A percentile compares a stretch with the other conserved stretches of the same genome.
Evolutionary conservation across 2,329 filamentous ascomycete genomes (phyloP).

Genomic region (Diaporthe sp.): DNA sequence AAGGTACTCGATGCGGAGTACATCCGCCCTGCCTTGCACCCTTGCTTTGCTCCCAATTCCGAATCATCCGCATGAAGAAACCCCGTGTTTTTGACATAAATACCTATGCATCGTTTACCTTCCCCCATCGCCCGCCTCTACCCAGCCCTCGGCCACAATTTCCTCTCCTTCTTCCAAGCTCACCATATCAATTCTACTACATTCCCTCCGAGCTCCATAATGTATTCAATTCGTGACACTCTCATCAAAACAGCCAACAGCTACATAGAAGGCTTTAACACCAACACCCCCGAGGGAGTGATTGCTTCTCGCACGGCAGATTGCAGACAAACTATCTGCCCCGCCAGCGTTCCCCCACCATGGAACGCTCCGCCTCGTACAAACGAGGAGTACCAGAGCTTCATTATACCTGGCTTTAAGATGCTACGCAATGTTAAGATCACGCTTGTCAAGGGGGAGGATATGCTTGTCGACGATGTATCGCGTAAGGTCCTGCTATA

Average conservation of each 20-base stretch:
- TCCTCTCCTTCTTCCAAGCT: too few species aligned
- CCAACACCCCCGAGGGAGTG: conserved; percentile 20
- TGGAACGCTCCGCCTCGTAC: conserved; percentile 12
- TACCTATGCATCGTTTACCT: too few species aligned
- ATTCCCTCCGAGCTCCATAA: background rate
- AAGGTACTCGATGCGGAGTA: too few species aligned
- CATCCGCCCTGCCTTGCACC: too few species aligned
- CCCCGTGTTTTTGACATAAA: too few species aligned
- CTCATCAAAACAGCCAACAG: conserved; percentile 24
- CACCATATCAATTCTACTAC: background rate
- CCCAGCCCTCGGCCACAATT: too few species aligned
- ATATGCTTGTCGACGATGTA: conserved; percentile 36
- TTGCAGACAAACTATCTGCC: conserved; percentile 20
- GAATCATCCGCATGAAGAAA: too few species aligned
- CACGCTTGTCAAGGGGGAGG: conserved; percentile 5
- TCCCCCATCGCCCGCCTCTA: too few species aligned
- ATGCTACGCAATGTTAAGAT: conserved; percentile 1
- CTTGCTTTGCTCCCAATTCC: too few species aligned
- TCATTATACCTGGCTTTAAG: conserved; percentile 11
- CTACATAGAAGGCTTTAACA: conserved; percentile 28
- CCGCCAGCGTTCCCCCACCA: conserved; percentile 20
- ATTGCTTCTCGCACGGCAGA: conserved; percentile 23
- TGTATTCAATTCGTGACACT: conserved; percentile 13
- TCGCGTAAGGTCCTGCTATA: conserved; percentile 37
- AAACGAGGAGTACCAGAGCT: conserved; percentile 26